Evolutionary conservation across 192 early-diverging fungal species (phyloP), one percentile per base, ranked within the genome.

Genomic region (Coemansia sp.): DNA sequence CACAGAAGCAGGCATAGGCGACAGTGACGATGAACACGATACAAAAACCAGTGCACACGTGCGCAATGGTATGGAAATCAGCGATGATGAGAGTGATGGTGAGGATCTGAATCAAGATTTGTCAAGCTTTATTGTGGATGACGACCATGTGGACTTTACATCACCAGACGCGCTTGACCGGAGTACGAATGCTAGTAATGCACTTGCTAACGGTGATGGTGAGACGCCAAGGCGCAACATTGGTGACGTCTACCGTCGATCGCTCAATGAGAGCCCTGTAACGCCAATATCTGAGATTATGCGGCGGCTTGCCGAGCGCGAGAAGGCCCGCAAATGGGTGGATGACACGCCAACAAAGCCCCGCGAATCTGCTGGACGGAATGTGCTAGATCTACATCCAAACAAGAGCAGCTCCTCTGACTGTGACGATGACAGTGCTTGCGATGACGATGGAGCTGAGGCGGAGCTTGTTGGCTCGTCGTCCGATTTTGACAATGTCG

Each of bases 91-190:
- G 65, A 54, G 54, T 40, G 79, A 76, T 40, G 68, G 64, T 8
- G 75, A 77, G 4, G 69, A 78, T 19, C 37, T 83, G 63, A 72
- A 83, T 45, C 69, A 67, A 44, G 70, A 78, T 16, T 59, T 78
- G 61, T 77, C 81, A n/a, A 73, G 75, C 72, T 83, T 77, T 73
- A 69, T 83, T 64, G 76, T 78, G 5, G 73, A 83, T 19, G 67
- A 79, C 19, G 73, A 78, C 53, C 56, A 83, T 32, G 64, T 83
- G 4, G 75, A 83, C 40, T 78, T 69, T 66, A 72, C 74, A n/a
- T 69, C 75, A 37, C 69, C 72, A 0, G 50, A 41, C 5, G 47
- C 11, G 3, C 16, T 45, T 9, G 57, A 38, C 16, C 61, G 69
- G 10, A 37, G 39, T 39, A 21, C 56, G 23, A 45, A 60, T 48